phyloP scores from a whole-genome alignment of 2,329 filamentous ascomycete genomes.

The Graphilbum ipis-grandicollis region DNA sequence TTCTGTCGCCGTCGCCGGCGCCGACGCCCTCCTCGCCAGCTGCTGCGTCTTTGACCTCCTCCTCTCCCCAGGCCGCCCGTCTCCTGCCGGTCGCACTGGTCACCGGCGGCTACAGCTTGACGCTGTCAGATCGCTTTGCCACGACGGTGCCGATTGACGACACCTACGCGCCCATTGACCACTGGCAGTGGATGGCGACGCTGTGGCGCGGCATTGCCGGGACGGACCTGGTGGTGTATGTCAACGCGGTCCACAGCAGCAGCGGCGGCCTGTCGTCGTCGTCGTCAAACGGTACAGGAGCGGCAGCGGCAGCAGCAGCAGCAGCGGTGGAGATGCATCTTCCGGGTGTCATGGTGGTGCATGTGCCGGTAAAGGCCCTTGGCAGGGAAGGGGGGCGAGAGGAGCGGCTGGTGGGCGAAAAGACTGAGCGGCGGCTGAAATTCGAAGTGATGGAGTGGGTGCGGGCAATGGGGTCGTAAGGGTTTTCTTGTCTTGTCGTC shows the following conservation, averaged over 20 bases:
- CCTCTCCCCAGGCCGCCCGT: neutral
- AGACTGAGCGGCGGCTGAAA: conserved; percentile 53
- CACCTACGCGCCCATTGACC: conserved; percentile 64
- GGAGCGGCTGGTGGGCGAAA: conserved; percentile 38
- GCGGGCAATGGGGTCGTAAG: conserved; percentile 10
- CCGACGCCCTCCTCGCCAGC: neutral
- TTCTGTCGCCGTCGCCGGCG: neutral
- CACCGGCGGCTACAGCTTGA: conserved; percentile 63
- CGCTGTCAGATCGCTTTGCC: conserved; percentile 59
- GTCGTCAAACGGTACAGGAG: conserved; percentile 14
- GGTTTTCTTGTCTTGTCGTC: too few species aligned
- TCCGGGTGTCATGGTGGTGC: conserved; percentile 31
- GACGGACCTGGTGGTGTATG: conserved; percentile 60
- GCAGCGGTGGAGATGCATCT: conserved; percentile 23
- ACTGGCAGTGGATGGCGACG: conserved; percentile 96
- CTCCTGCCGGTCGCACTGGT: conserved; percentile 54
- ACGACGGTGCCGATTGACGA: conserved; percentile 58
- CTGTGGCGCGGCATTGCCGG: conserved; percentile 78
- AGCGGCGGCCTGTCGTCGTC: too few species aligned
- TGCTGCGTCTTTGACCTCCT: neutral
- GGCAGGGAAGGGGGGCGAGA: conserved; percentile 11
- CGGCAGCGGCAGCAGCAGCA: conserved; percentile 8
- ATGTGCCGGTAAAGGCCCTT: conserved; percentile 18
- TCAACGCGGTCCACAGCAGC: conserved; percentile 20
- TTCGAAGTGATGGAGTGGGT: conserved; percentile 86